phyloP scores from a whole-genome alignment of 164 flowering plant genomes.

The Vitis rupestris region DNA sequence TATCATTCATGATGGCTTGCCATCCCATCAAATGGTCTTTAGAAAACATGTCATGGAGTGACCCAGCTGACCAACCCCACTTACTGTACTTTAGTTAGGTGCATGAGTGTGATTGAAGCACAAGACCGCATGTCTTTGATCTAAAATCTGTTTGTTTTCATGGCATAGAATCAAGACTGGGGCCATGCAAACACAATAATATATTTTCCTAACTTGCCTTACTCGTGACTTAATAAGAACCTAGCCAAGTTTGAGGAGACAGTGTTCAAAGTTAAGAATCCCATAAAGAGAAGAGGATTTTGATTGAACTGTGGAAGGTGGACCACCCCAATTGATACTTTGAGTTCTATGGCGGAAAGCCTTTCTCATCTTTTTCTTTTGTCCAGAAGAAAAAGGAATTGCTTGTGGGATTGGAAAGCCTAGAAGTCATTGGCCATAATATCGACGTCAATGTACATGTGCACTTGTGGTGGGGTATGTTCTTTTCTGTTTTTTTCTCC shows the following conservation, averaged over 20 bases:
- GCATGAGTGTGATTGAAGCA: background rate
- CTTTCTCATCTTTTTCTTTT: background rate
- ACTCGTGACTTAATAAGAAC: background rate
- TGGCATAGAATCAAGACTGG: background rate
- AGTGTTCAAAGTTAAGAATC: constrained; percentile 1
- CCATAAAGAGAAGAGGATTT: background rate
- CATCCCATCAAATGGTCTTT: background rate
- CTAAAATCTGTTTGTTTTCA: background rate
- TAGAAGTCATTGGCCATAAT: background rate
- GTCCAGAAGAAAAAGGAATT: background rate
- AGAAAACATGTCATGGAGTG: background rate
- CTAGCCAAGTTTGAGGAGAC: background rate
- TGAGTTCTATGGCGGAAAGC: background rate
- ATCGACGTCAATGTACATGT: too few relatives aligned
- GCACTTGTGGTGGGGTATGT: too few relatives aligned
- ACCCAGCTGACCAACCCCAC: constrained; percentile 4
- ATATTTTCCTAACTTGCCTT: background rate
- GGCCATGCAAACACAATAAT: background rate
- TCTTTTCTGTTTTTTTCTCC: too few relatives aligned
- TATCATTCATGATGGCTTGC: background rate
- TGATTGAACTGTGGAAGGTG: background rate
- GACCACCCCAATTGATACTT: background rate
- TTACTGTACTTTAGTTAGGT: background rate
- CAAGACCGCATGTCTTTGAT: background rate
- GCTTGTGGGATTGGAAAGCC: background rate